Percentiles rank a stretch among this genome's conserved stretches.
Evolutionary conservation across 306 rosid genomes (phyloP).

Genomic region (Quercus gilva): DNA sequence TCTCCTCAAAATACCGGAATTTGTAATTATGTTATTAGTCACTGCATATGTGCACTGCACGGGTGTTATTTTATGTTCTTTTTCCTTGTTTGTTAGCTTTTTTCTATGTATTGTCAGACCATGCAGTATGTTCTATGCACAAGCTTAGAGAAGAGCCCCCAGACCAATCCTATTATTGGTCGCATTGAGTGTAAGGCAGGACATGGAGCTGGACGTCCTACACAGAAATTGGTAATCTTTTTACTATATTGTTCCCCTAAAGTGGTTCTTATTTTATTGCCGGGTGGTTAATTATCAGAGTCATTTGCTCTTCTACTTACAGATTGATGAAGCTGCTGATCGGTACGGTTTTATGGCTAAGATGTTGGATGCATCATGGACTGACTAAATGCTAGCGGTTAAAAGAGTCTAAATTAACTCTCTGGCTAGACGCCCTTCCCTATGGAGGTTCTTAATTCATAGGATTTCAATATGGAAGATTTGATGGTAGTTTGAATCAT

Average conservation of each 20-base stretch:
- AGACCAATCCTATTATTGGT: constrained; percentile 81
- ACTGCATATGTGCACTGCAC: not conserved
- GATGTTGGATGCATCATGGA: constrained; percentile 48
- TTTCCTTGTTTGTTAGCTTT: not conserved
- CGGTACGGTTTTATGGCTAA: constrained; percentile 56
- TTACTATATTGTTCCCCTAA: not conserved
- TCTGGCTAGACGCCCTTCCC: no score
- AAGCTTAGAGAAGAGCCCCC: constrained; percentile 77
- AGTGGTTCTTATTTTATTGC: not conserved
- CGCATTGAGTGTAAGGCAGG: constrained; percentile 96
- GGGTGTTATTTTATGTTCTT: not conserved
- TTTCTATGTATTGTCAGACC: constrained; percentile 38
- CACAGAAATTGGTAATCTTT: constrained; percentile 64
- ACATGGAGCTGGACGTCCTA: constrained; percentile 85
- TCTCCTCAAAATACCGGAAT: not conserved
- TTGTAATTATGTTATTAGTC: not conserved
- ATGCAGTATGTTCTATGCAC: constrained; percentile 68
- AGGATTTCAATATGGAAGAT: no score
- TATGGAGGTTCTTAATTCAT: no score
- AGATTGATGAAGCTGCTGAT: constrained; percentile 67
- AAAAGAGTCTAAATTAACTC: no score
- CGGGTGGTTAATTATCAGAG: not conserved
- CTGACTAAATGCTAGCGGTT: constrained; percentile 10
- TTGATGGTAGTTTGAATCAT: no score
- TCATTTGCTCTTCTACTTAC: not conserved